These are phyloP conservation scores for Pelargonium citronellum DNA, from an alignment of 441 rosid genomes.

Conservation along the genomic window DNA sequence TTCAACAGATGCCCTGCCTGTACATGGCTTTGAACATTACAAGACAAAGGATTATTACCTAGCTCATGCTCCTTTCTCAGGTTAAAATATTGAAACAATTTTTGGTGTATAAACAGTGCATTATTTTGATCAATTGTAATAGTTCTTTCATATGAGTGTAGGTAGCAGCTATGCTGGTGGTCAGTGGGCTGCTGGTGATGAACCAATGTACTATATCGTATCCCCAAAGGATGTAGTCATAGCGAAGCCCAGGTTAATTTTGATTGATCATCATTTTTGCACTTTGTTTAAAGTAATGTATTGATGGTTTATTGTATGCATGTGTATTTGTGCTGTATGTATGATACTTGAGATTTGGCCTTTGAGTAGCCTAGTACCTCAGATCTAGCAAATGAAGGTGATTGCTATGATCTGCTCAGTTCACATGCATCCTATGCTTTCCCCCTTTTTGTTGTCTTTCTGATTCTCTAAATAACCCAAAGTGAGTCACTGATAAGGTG, in stretches of 20 bases:
- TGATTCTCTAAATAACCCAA: background rate
- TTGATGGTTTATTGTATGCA: background rate
- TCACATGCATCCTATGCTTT: background rate
- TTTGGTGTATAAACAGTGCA: constrained; percentile 21
- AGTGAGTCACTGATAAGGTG: background rate
- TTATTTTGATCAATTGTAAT: constrained; percentile 23
- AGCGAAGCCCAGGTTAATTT: constrained; percentile 88
- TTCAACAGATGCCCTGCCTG: constrained; percentile 92
- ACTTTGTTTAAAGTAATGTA: constrained; percentile 1
- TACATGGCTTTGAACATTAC: constrained; percentile 97
- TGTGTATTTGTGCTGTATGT: background rate
- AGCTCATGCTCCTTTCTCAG: constrained; percentile 97
- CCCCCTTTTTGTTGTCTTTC: no score
- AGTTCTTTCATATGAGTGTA: constrained; percentile 31
- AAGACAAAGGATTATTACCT: constrained; percentile 95
- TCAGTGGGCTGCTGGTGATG: constrained; percentile 99
- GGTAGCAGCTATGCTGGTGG: constrained; percentile 99
- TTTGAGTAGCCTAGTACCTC: background rate
- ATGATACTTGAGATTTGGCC: background rate
- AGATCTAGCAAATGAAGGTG: background rate
- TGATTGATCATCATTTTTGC: constrained; percentile 15
- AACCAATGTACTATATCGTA: constrained; percentile 83
- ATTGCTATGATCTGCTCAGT: background rate
- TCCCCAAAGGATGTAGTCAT: constrained; percentile 99
- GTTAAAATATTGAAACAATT: constrained; percentile 33